Evolutionary conservation across 208 protist genomes (phyloP).

Genomic region (Acanthamoeba sp.): DNA sequence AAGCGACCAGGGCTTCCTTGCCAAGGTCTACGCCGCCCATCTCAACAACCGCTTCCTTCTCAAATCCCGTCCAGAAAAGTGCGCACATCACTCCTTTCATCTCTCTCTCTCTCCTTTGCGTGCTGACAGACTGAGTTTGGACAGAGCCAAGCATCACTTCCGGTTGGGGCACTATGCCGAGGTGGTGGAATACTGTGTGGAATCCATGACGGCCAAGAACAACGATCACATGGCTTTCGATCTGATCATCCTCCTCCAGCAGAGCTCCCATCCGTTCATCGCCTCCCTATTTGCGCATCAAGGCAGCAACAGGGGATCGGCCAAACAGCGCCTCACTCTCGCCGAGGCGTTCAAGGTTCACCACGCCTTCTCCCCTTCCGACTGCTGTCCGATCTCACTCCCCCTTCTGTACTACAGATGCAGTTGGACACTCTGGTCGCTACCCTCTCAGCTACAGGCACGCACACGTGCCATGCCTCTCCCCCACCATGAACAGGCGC

Average conservation of each 20-base stretch:
- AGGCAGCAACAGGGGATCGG: neutral
- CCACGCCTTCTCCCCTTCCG: no score
- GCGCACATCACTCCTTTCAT: no score
- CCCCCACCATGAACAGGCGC: neutral
- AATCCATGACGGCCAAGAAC: conserved; percentile 89
- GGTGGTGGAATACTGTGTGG: conserved; percentile 89
- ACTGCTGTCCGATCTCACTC: neutral
- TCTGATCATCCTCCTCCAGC: neutral
- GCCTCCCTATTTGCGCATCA: conserved; percentile 13
- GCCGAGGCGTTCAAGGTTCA: neutral
- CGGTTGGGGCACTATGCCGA: conserved; percentile 91
- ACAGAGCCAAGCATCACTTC: conserved; percentile 1
- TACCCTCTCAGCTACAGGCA: conserved; percentile 91
- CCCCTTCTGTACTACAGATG: conserved; percentile 43
- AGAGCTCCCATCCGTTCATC: neutral
- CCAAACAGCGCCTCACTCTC: neutral
- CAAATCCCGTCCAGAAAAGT: neutral
- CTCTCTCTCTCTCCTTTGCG: no score
- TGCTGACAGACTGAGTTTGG: no score
- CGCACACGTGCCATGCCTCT: neutral
- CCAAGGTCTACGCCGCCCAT: conserved; percentile 89
- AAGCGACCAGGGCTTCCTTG: conserved; percentile 95
- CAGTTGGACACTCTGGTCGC: conserved; percentile 93
- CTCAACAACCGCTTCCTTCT: neutral
- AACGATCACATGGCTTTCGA: conserved; percentile 87